Base-by-base conservation (phyloP, 139 green algal genomes). In the Chlorella sp. region DNA sequence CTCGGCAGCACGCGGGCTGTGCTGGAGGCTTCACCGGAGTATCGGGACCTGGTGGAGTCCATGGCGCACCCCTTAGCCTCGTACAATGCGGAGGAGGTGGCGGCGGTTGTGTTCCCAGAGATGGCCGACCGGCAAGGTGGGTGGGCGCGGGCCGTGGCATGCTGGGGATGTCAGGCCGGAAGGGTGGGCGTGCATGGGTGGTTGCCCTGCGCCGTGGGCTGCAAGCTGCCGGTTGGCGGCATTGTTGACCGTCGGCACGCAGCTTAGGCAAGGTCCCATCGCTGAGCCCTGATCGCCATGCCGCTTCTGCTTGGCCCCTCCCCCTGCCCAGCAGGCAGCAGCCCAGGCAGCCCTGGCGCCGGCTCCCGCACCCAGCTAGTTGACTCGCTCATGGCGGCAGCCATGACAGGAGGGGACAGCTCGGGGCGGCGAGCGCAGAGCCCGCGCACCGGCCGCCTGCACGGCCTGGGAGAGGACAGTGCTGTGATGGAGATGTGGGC, bases 101-200 rank as follows among this genome's bases (percentile, higher is more conserved):
- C 76, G 13, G 76, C 64, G 21, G 39, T 88, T 15, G 65, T 88
- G n/a, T 88, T 88, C 72, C 85, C 83, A 56, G 30, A 69, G 18
- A 70, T 81, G 20, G 51, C 51, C 51, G 51, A 60, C 51, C 13
- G 18, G 51, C 51, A 60, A 60, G 51, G 51, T 60, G 51, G 12
- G 51, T 20, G 13, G 15, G 51, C 51, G 51, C 51, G 3, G 51
- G 44, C n/a, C n/a, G n/a, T 6, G 44, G 44, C 44, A 51, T 51
- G 44, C 44, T 51, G 44, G 44, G 44, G n/a, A n/a, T n/a, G n/a
- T n/a, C n/a, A n/a, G n/a, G n/a, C n/a, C n/a, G n/a, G n/a, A n/a
- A n/a, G n/a, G n/a, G n/a, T n/a, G n/a, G n/a, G n/a, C n/a, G n/a
- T n/a, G n/a, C n/a, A n/a, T n/a, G n/a, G n/a, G n/a, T n/a, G n/a